These are phyloP conservation scores for Cutaneotrichosporon daszewskae DNA, from an alignment of 1,284 basidiomycete genomes.

Conservation along the genomic window DNA sequence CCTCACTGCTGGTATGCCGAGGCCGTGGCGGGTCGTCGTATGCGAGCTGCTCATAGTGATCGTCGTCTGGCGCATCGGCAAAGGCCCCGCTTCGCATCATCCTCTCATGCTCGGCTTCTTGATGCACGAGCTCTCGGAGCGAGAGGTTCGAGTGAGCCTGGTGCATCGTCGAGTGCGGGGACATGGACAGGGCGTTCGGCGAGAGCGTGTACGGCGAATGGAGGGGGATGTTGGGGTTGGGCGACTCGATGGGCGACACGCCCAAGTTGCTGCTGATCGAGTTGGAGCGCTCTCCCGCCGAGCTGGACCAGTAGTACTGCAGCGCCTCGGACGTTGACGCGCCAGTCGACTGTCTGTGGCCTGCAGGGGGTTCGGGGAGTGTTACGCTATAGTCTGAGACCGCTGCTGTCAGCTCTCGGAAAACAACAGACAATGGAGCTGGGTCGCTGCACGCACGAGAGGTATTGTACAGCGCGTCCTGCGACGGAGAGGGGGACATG, in stretches of 20 bases:
- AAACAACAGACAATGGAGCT: background rate
- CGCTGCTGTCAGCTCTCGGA: slow-evolving; percentile 3
- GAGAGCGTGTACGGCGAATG: slow-evolving; percentile 18
- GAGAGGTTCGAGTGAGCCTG: slow-evolving; percentile 2
- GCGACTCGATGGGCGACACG: slow-evolving; percentile 13
- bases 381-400: slow-evolving; percentile 11
- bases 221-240: slow-evolving; percentile 2
- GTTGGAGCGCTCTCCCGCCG: slow-evolving; percentile 36
- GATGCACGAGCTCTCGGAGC: slow-evolving; percentile 8
- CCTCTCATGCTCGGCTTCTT: slow-evolving; percentile 4
- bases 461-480: slow-evolving; percentile 1
- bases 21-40: background rate
- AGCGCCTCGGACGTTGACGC: slow-evolving; percentile 34
- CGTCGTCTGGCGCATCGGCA: background rate
- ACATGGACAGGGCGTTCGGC: slow-evolving; percentile 1
- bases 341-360: slow-evolving; percentile 20
- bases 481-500: slow-evolving; percentile 1
- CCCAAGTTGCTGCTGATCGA: slow-evolving; percentile 32
- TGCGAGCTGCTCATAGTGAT: background rate
- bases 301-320: slow-evolving; percentile 41
- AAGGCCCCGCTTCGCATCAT: background rate
- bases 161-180: background rate
- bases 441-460: too few relatives aligned
- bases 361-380: background rate
- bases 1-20: background rate